Conservation (phyloP, 2,329 filamentous ascomycete genomes). For the Amesomyces nigricolor region DNA sequence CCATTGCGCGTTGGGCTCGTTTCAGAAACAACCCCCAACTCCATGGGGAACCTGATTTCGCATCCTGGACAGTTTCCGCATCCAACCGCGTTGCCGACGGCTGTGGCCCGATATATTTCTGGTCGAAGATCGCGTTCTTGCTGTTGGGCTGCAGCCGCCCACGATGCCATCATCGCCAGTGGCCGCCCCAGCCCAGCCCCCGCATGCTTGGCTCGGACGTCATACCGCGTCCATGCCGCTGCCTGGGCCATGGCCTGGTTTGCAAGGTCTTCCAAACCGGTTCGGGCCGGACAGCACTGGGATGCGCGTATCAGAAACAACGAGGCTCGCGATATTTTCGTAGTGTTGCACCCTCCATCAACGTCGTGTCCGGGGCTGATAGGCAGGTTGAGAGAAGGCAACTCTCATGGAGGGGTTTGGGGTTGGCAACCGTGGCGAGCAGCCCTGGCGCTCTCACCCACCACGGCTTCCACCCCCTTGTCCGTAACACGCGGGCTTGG, state of each 20-base stretch:
- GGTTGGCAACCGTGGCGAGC: not conserved
- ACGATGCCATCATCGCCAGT: not conserved
- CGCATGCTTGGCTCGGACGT: no score
- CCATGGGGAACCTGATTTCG: constrained; percentile 1
- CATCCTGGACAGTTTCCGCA: not conserved
- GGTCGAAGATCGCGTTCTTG: not conserved
- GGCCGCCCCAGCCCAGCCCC: no score
- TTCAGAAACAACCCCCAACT: constrained; percentile 3
- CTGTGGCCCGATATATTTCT: not conserved
- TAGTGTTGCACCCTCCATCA: not conserved
- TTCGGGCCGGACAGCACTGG: not conserved
- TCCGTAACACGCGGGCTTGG: not conserved
- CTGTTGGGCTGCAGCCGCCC: constrained; percentile 1
- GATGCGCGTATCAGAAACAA: not conserved
- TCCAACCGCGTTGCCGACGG: not conserved
- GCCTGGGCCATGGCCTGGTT: not conserved
- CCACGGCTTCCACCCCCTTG: no score
- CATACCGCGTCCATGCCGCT: not conserved
- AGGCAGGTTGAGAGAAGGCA: not conserved
- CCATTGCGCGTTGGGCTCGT: not conserved
- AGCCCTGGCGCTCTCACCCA: not conserved
- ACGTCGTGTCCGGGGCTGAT: not conserved
- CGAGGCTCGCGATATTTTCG: not conserved
- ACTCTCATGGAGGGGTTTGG: not conserved
- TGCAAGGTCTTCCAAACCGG: not conserved